A percentile compares a stretch with the other conserved stretches of the same genome.
Evolutionary conservation across 129 eudicot genomes (phyloP).

Genomic region (Flaveria bidentis): DNA sequence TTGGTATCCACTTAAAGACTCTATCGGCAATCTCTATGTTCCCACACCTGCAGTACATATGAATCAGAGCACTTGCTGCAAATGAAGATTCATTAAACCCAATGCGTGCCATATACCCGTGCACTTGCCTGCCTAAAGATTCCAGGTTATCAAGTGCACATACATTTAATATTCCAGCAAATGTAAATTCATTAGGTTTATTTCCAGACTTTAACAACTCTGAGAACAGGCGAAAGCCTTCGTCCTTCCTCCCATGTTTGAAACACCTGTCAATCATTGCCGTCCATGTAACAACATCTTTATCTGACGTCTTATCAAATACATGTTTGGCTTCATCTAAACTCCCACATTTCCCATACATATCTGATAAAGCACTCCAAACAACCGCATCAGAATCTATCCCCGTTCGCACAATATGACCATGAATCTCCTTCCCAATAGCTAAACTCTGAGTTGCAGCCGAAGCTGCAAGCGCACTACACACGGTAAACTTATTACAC

Average conservation of each 20-base stretch:
- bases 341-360: constrained; percentile 21
- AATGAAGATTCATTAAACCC: constrained; percentile 52
- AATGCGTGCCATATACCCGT: constrained; percentile 51
- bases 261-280: constrained; percentile 11
- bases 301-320: constrained; percentile 12
- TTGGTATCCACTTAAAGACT: constrained; percentile 40
- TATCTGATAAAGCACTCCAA: constrained; percentile 20
- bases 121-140: constrained; percentile 54
- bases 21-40: constrained; percentile 40
- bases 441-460: constrained; percentile 40
- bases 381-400: constrained; percentile 12
- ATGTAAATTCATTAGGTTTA: constrained; percentile 65
- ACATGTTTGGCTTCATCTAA: constrained; percentile 14
- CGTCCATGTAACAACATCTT: constrained; percentile 22
- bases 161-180: constrained; percentile 58
- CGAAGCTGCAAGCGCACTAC: constrained; percentile 60
- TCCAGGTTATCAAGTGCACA: constrained; percentile 52
- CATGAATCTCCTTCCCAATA: constrained; percentile 22
- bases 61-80: constrained; percentile 64
- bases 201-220: constrained; percentile 43
- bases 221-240: constrained; percentile 10
- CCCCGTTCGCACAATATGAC: constrained; percentile 17
- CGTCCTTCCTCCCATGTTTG: constrained; percentile 5
- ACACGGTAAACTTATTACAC: constrained; percentile 42
- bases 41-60: constrained; percentile 61